Evolutionary conservation across 345 rosid genomes (phyloP).

Genomic region (Eutrema japonicum): DNA sequence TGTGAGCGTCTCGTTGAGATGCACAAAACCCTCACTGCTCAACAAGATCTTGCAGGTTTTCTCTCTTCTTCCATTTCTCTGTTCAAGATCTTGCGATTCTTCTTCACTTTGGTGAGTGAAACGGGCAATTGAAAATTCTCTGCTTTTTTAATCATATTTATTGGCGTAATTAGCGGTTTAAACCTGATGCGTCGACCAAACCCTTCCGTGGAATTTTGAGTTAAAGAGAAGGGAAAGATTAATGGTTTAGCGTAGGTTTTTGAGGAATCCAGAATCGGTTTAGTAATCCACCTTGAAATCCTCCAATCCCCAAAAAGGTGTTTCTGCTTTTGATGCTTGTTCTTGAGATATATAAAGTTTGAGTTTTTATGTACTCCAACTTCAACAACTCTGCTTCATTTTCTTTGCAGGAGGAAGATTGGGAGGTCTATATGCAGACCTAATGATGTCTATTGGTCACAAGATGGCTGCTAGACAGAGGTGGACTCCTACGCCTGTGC

Average conservation of each 20-base stretch:
- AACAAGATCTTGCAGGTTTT: constrained; percentile 89
- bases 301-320: too few species aligned
- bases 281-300: not conserved
- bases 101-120: not conserved
- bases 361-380: constrained; percentile 9
- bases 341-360: constrained; percentile 22
- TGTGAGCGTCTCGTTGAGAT: constrained; percentile 96
- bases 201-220: not conserved
- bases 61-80: constrained; percentile 6
- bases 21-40: constrained; percentile 90
- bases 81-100: constrained; percentile 2
- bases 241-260: constrained; percentile 15
- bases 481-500: constrained; percentile 95
- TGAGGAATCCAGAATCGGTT: not conserved
- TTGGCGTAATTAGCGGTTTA: constrained; percentile 11
- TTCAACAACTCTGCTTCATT: not conserved
- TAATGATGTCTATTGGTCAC: constrained; percentile 58
- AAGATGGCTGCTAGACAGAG: constrained; percentile 94
- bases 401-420: constrained; percentile 67
- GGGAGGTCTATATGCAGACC: constrained; percentile 53
- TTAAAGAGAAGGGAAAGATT: not conserved
- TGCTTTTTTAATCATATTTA: not conserved
- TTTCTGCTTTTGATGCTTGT: too few species aligned
- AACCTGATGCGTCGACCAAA: constrained; percentile 20
- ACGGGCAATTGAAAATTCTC: constrained; percentile 10